phyloP scores from a whole-genome alignment of 768 basidiomycete species.

The Sarcomyxa edulis region DNA sequence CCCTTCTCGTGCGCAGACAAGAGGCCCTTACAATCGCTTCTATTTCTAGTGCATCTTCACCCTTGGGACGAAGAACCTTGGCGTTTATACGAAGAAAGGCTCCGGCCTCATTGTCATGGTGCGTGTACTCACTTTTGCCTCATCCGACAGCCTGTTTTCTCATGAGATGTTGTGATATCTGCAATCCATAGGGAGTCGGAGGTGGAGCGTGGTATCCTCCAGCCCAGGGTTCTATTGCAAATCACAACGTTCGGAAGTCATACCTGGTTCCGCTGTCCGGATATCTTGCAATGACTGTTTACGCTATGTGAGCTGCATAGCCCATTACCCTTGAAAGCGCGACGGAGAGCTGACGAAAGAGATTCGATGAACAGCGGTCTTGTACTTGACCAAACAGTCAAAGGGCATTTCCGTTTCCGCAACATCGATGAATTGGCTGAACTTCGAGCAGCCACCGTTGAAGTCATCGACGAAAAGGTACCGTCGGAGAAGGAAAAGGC shows the following conservation, averaged over 20 bases:
- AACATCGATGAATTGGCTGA: slow-evolving; percentile 37
- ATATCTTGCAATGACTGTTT: slow-evolving; percentile 51
- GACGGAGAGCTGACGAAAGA: slow-evolving; percentile 2
- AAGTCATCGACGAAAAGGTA: not conserved
- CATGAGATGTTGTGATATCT: not conserved
- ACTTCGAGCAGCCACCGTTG: slow-evolving; percentile 8
- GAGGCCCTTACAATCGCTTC: not conserved
- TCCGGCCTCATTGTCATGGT: slow-evolving; percentile 65
- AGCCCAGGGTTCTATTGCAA: slow-evolving; percentile 53
- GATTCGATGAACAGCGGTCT: slow-evolving; percentile 35
- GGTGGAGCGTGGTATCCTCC: slow-evolving; percentile 69
- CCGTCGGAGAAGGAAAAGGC: slow-evolving; percentile 10
- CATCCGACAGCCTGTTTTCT: slow-evolving; percentile 10
- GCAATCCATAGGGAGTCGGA: slow-evolving; percentile 38
- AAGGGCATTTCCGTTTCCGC: slow-evolving; percentile 44
- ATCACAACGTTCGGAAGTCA: slow-evolving; percentile 45
- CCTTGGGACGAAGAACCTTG: slow-evolving; percentile 59
- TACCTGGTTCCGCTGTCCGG: slow-evolving; percentile 59
- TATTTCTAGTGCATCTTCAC: slow-evolving; percentile 50
- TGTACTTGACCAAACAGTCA: slow-evolving; percentile 43
- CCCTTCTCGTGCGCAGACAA: not conserved
- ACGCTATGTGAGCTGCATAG: slow-evolving; percentile 43
- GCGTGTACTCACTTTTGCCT: too few relatives aligned
- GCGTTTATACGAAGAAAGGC: slow-evolving; percentile 53
- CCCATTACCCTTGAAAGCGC: slow-evolving; percentile 1